Base-by-base conservation (phyloP, 805 yeast genomes). In the Nakazawaea pomicola region DNA sequence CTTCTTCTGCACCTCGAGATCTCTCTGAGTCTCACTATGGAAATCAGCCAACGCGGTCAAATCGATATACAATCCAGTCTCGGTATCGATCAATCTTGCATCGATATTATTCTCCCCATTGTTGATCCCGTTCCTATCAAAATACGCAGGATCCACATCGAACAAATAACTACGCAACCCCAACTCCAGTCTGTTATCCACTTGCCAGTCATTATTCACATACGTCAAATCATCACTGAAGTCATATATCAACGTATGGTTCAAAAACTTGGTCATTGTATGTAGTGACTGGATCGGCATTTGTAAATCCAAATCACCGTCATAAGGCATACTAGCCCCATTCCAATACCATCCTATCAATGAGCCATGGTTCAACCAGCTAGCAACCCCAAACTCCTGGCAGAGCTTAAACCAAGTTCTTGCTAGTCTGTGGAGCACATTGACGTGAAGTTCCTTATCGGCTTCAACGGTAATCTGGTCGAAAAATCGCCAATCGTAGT, bases 351-450 rank as follows among this genome's bases (percentile, higher is more conserved):
- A 76, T 9, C 80, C 74, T 20, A 76, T 63, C 31, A 78, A 58
- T 1, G 81, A 56, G 1, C 83, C 85, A 52, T 78, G 84, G 1
- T 80, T 79, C 6, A 77, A 55, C 83, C 81, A 77, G 3, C 79
- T 64, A 4, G 65, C 55, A 4, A 75, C 43, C 1, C 72, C 73
- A 37, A 65, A 57, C 2, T 67, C 56, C 16, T 56, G 53, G n/a
- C 72, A 50, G 45, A 76, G 71, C 34, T 65, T 60, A 20, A 74
- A 62, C 62, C 74, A 75, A 5, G 71, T 69, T 38, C 76, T 58
- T 4, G 73, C 50, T 36, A 74, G 36, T 7, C 74, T 59, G 47
- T 74, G 77, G 17, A 69, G 46, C 2, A 61, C 49, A 9, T 51
- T 49, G 21, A 56, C 60, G 25, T 57, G 56, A 25, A 62, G 60